Evolutionary conservation across 1,139 yeast species (phyloP).

Genomic region (Zhuliangozyma parablackwelliae): DNA sequence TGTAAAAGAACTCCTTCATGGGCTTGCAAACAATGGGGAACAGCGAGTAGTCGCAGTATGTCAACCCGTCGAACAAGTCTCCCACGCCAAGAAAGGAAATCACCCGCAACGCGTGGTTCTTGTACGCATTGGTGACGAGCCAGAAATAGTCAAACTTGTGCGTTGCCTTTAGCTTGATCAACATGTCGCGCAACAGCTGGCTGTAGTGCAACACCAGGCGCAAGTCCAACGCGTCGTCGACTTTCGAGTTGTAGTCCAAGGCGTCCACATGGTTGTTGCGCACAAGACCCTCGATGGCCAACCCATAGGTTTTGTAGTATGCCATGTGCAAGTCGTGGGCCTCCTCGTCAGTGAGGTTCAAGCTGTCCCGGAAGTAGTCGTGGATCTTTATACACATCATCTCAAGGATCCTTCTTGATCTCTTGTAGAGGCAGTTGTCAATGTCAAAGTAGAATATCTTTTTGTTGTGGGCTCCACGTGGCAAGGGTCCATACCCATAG

Average conservation of each 20-base stretch:
- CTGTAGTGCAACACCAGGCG: constrained; percentile 69
- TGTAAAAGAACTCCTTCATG: constrained; percentile 49
- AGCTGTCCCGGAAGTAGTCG: constrained; percentile 64
- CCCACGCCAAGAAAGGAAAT: constrained; percentile 78
- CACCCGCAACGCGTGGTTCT: constrained; percentile 79
- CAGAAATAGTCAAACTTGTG: constrained; percentile 48
- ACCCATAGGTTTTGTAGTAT: constrained; percentile 83
- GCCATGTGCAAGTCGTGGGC: constrained; percentile 67
- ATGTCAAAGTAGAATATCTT: constrained; percentile 82
- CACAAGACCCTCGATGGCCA: constrained; percentile 86
- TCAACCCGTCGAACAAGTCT: constrained; percentile 87
- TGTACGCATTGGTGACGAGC: constrained; percentile 93
- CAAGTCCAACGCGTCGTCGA: constrained; percentile 88
- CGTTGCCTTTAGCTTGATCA: constrained; percentile 39
- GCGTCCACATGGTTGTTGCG: constrained; percentile 82
- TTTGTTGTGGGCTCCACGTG: constrained; percentile 21
- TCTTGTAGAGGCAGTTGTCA: constrained; percentile 81
- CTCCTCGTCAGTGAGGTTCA: constrained; percentile 64
- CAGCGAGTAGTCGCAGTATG: constrained; percentile 78
- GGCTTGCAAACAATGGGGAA: constrained; percentile 83
- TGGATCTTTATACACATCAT: constrained; percentile 86
- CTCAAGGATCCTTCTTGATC: constrained; percentile 74
- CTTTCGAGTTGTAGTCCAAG: constrained; percentile 77
- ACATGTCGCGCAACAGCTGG: constrained; percentile 45
- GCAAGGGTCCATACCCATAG: constrained; percentile 46